Evolutionary conservation across 148 eudicot genomes (phyloP), one percentile per base, ranked within the genome.

Genomic region (Fallopia convolvulus): DNA sequence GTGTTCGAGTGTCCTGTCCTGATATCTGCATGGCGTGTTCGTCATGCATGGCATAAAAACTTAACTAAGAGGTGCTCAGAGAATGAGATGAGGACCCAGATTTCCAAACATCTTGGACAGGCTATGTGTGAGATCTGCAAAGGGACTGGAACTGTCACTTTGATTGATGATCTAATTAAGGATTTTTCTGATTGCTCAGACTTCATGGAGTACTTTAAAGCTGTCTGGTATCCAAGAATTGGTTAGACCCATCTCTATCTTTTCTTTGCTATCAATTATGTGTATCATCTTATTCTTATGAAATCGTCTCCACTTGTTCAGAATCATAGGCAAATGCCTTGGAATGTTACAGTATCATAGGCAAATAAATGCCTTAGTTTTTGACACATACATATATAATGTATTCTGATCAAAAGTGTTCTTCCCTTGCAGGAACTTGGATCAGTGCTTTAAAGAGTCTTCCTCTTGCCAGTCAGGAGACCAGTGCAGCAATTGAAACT

Each of bases 21-120:
- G 89, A 78, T 92, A 82, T 95, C 97, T 77, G 80, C 89, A 75
- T 92, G 99, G 99, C 90, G 94, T 71, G 87, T 95, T 82, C 99
- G 99, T 80, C 97, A 92, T 81, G 88, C 93, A 33, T 95, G 93
- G 97, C 99, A 92, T 81, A 95, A 91, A 71, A 93, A 93, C 83
- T 82, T 95, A 79, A 83, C 91, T 74, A 85, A 84, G 83, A 89
- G 86, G 82, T 92, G 97, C 81, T 82, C 90, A 23, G 86, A 86
- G 68, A 81, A 75, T 13, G 89, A 89, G 77, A 86, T 56, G 71
- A 85, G 93, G 47, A 84, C 78, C 42, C 89, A 83, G 79, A 83
- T 95, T 41, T 87, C 90, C 41, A 87, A 85, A 82, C 77, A 75
- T 52, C 90, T 92, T 70, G 92, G 97, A 49, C 82, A 82, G 78